Percentiles rank a stretch among this genome's conserved stretches.
These are phyloP conservation scores for Cymbidium sinense DNA, from an alignment of 106 monocot genomes.

Conservation along the genomic window DNA sequence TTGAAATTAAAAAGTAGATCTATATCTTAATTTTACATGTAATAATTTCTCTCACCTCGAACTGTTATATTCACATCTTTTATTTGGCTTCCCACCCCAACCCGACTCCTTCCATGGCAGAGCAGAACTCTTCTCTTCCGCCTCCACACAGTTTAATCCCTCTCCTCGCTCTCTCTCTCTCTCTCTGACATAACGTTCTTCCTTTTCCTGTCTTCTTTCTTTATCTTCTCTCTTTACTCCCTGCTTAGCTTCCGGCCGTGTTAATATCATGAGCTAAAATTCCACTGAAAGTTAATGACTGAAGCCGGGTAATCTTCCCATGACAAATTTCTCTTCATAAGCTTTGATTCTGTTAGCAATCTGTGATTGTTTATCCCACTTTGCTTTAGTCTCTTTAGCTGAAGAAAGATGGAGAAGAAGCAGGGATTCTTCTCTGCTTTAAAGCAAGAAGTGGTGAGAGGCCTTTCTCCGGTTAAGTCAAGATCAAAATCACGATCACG, in stretches of 20 bases:
- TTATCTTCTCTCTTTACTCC: background rate
- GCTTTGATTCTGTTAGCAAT: background rate
- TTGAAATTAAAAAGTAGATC: too few relatives aligned
- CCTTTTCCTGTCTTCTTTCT: background rate
- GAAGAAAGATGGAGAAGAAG: constrained; percentile 62
- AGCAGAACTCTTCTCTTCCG: too few relatives aligned
- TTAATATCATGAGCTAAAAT: too few relatives aligned
- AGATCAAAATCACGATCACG: constrained; percentile 13
- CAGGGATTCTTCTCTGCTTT: constrained; percentile 80
- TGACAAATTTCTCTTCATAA: background rate
- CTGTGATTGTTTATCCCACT: background rate
- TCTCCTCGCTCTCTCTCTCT: too few relatives aligned
- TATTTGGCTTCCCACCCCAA: too few relatives aligned
- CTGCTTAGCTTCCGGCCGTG: too few relatives aligned
- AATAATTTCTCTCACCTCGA: too few relatives aligned
- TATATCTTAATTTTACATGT: too few relatives aligned
- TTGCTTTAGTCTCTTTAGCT: background rate
- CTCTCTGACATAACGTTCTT: background rate
- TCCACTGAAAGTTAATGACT: background rate
- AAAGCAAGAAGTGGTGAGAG: constrained; percentile 69
- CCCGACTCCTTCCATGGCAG: too few relatives aligned
- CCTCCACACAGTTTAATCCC: too few relatives aligned
- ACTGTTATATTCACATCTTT: too few relatives aligned
- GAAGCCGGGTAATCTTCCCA: too few relatives aligned
- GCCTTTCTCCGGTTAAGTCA: constrained; percentile 44